Evolutionary conservation across 306 rosid genomes (phyloP), one percentile per base, ranked within the genome.

Genomic region (Prunus kanzakura): DNA sequence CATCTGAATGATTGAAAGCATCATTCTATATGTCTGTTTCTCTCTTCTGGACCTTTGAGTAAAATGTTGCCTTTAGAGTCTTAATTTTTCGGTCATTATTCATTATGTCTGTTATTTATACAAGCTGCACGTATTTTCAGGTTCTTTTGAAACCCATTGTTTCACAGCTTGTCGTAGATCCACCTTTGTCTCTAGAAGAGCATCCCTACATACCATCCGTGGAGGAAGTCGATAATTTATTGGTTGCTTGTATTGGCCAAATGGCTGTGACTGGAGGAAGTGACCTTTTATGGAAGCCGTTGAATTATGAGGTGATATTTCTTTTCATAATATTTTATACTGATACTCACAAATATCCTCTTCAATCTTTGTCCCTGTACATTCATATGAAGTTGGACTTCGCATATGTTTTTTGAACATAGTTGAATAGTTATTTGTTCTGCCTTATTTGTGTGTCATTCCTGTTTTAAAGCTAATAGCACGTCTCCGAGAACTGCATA

Each of bases 251-350:
- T 83, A 69, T 92, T 1, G 98, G 96, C 69, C 98, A 95, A 75
- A 90, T 95, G 98, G 98, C 98, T 0, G 93, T 95, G 66, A 84
- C 98, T 68, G 96, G 97, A 14, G 96, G 96, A 76, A 86, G 81
- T 57, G 98, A 95, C 83, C 89, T 92, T 67, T 62, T 92, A 76
- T 95, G 98, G 98, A 89, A 95, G 78, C 85, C 93, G n/a, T 76
- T 92, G 73, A 94, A 94, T 80, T 91, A 90, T 58, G 96, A 92
- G 96, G 98, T 94, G 55, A 71, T 47, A 32, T 20, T 67, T 55
- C 54, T 23, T 56, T 55, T 23, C 74, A 6, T 43, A 11, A 27
- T 15, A 60, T 15, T 45, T 43, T 23, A 46, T 38, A 16, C 79
- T 66, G 54, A 19, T 32, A 2, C 46, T 19, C 46, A 20, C 32